A percentile compares a stretch with the other conserved stretches of the same genome.
Evolutionary conservation across 352 stramenopile species (phyloP).

Genomic region (Peronospora farinosa): DNA sequence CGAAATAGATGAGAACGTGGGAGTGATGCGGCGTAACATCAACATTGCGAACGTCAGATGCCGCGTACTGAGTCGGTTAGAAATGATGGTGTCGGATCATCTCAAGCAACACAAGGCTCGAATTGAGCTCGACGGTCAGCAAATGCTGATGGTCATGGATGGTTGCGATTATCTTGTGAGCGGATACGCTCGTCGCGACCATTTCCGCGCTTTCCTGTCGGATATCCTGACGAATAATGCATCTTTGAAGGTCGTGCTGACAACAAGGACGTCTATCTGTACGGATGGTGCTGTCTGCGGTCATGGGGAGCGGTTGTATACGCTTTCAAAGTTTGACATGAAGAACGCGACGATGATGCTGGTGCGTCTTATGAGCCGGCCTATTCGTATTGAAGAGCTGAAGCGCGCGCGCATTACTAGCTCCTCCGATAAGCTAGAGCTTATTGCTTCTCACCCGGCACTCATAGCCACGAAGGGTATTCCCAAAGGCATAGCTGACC

Average conservation of each 20-base stretch:
- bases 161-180: constrained; percentile 63
- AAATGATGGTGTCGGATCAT: constrained; percentile 47
- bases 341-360: constrained; percentile 74
- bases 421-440: constrained; percentile 60
- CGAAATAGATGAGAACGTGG: constrained; percentile 49
- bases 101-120: constrained; percentile 43
- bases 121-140: constrained; percentile 46
- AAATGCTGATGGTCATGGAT: constrained; percentile 64
- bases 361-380: constrained; percentile 64
- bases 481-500: constrained; percentile 63
- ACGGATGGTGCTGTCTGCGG: constrained; percentile 59
- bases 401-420: constrained; percentile 29
- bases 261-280: constrained; percentile 49
- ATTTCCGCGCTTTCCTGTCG: constrained; percentile 61
- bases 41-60: constrained; percentile 34
- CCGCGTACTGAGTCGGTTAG: constrained; percentile 44
- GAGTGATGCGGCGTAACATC: constrained; percentile 40
- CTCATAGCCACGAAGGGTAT: constrained; percentile 53
- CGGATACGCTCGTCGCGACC: constrained; percentile 41
- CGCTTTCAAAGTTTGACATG: constrained; percentile 54
- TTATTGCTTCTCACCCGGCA: constrained; percentile 65
- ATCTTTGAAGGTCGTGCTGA: constrained; percentile 70
- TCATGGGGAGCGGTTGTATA: constrained; percentile 63
- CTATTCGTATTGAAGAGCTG: constrained; percentile 63
- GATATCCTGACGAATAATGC: constrained; percentile 66